phyloP scores from a whole-genome alignment of 192 early-diverging fungal genomes.

The Ramicandelaber brevisporus region DNA sequence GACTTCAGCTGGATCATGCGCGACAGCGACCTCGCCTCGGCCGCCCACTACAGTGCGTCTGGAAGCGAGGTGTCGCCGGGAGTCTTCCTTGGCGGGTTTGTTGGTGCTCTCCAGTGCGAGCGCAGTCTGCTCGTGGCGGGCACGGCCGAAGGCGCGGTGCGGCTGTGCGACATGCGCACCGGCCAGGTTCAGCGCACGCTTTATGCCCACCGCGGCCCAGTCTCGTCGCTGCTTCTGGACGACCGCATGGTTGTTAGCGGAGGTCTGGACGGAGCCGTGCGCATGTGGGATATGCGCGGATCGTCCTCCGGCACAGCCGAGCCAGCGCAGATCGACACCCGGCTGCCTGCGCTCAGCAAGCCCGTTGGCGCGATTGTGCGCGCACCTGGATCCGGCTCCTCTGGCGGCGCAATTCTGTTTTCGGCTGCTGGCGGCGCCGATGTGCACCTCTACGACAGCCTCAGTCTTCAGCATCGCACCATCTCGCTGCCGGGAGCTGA shows the following conservation, averaged over 20 bases:
- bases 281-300: conserved; percentile 59
- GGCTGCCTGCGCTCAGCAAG: too few species aligned
- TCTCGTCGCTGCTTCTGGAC: conserved; percentile 37
- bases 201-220: conserved; percentile 28
- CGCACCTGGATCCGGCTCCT: too few species aligned
- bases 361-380: too few species aligned
- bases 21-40: not conserved
- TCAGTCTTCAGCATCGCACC: too few species aligned
- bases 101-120: conserved; percentile 48
- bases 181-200: conserved; percentile 45
- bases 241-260: conserved; percentile 44
- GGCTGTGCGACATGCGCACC: conserved; percentile 60
- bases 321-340: too few species aligned
- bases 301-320: too few species aligned
- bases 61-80: conserved; percentile 1
- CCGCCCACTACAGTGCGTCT: conserved; percentile 1
- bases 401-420: too few species aligned
- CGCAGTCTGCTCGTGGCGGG: conserved; percentile 46
- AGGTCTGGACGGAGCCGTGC: conserved; percentile 29
- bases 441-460: too few species aligned
- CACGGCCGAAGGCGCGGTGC: conserved; percentile 37
- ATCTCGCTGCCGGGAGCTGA: too few species aligned
- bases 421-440: too few species aligned
- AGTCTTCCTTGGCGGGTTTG: conserved; percentile 18
- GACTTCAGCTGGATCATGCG: conserved; percentile 40